Conservation (phyloP, 2,329 filamentous ascomycete genomes). For the Colletotrichum gloeosporioides region DNA sequence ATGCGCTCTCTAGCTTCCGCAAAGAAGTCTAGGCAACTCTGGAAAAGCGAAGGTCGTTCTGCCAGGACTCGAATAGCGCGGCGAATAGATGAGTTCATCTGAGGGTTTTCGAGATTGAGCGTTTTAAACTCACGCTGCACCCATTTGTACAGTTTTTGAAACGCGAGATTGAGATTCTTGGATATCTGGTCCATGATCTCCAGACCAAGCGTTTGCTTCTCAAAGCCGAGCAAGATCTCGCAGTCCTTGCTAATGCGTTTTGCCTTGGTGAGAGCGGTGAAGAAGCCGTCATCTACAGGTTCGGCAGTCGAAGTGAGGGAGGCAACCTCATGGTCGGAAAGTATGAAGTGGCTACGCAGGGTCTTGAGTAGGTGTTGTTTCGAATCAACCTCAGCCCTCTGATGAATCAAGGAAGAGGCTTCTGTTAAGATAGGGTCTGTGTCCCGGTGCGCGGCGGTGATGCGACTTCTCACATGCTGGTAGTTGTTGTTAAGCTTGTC, state of each 20-base stretch:
- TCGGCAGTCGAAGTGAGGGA: slow-evolving; percentile 78
- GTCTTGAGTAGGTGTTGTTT: slow-evolving; percentile 81
- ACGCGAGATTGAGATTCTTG: slow-evolving; percentile 84
- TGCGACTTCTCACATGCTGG: slow-evolving; percentile 78
- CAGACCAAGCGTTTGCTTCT: slow-evolving; percentile 85
- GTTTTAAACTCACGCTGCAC: slow-evolving; percentile 92
- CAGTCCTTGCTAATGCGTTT: slow-evolving; percentile 91
- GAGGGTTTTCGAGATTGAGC: slow-evolving; percentile 91
- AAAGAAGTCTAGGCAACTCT: slow-evolving; percentile 92
- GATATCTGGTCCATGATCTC: slow-evolving; percentile 93
- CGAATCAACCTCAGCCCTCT: slow-evolving; percentile 75
- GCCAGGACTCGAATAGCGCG: slow-evolving; percentile 85
- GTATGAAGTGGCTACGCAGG: slow-evolving; percentile 82
- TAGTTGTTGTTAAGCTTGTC: slow-evolving; percentile 80
- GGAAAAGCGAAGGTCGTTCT: slow-evolving; percentile 87
- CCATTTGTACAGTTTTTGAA: slow-evolving; percentile 96
- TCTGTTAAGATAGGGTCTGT: slow-evolving; percentile 80
- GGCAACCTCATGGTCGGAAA: slow-evolving; percentile 82
- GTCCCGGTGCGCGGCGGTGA: slow-evolving; percentile 75
- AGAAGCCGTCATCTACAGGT: slow-evolving; percentile 86
- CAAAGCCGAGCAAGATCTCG: slow-evolving; percentile 85
- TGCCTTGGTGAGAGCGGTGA: slow-evolving; percentile 75
- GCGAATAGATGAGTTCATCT: slow-evolving; percentile 85
- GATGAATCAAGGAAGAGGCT: slow-evolving; percentile 73
- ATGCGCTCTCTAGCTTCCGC: slow-evolving; percentile 88